Percentiles rank a stretch among this genome's conserved stretches.
Evolutionary conservation across 768 basidiomycete species (phyloP).

Genomic region (Lentinula boryana): DNA sequence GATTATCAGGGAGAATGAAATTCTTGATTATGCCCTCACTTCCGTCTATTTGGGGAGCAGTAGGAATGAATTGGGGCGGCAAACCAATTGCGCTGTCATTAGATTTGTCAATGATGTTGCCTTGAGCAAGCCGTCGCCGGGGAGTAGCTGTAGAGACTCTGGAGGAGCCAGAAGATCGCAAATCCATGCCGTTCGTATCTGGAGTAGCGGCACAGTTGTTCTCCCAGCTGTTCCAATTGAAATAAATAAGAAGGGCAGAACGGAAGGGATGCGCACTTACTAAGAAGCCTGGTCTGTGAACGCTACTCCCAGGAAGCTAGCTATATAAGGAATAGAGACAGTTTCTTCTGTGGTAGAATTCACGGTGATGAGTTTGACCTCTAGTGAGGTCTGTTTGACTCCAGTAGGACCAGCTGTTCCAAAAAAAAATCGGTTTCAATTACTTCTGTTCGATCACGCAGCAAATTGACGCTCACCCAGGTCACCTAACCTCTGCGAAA

Average conservation of each 20-base stretch:
- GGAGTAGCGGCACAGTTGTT: slow-evolving; percentile 50
- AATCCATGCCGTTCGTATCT: slow-evolving; percentile 46
- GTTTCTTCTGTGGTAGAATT: slow-evolving; percentile 42
- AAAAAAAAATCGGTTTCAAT: neutral
- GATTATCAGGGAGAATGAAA: slow-evolving; percentile 47
- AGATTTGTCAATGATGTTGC: slow-evolving; percentile 36
- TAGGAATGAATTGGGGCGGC: slow-evolving; percentile 43
- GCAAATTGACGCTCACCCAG: neutral
- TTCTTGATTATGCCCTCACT: slow-evolving; percentile 50
- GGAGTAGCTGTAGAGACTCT: neutral
- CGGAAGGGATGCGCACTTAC: slow-evolving; percentile 26
- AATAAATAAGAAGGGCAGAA: neutral
- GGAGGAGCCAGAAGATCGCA: slow-evolving; percentile 14
- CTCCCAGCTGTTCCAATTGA: slow-evolving; percentile 37
- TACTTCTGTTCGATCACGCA: neutral
- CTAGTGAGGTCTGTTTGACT: slow-evolving; percentile 39
- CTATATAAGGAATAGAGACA: slow-evolving; percentile 47
- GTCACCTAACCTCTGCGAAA: slow-evolving; percentile 53
- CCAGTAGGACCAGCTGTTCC: slow-evolving; percentile 45
- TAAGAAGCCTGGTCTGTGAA: slow-evolving; percentile 49
- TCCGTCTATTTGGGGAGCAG: slow-evolving; percentile 35
- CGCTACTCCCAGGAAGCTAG: slow-evolving; percentile 34
- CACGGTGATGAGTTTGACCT: slow-evolving; percentile 38
- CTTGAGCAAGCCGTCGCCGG: slow-evolving; percentile 23
- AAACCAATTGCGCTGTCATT: slow-evolving; percentile 34